Percentiles rank a stretch among this genome's conserved stretches.
Conservation (phyloP, 805 yeast species). For the Saccharomycodes ludwigii region DNA sequence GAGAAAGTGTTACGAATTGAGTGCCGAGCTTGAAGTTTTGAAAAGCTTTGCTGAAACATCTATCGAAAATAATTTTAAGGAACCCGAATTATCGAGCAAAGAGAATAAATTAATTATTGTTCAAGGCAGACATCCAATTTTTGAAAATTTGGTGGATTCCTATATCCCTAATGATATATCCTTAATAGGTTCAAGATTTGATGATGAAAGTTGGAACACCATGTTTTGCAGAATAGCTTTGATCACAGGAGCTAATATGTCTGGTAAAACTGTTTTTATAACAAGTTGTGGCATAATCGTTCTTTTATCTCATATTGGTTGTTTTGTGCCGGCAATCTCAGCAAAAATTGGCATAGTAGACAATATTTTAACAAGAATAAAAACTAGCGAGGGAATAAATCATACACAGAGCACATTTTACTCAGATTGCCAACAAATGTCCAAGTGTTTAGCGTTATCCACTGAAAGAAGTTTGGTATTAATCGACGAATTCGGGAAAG, state of each 20-base stretch:
- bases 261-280: slow-evolving; percentile 42
- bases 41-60: slow-evolving; percentile 25
- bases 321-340: slow-evolving; percentile 37
- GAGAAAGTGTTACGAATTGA: slow-evolving; percentile 9
- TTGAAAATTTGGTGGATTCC: slow-evolving; percentile 26
- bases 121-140: slow-evolving; percentile 36
- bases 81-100: slow-evolving; percentile 22
- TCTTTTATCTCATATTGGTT: slow-evolving; percentile 40
- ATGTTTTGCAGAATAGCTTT: slow-evolving; percentile 22
- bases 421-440: slow-evolving; percentile 35
- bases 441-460: slow-evolving; percentile 27
- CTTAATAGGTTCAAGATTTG: slow-evolving; percentile 15
- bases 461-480: slow-evolving; percentile 32
- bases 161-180: slow-evolving; percentile 33
- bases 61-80: slow-evolving; percentile 14
- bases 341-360: slow-evolving; percentile 38
- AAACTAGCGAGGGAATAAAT: slow-evolving; percentile 27
- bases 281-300: slow-evolving; percentile 37
- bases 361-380: slow-evolving; percentile 33
- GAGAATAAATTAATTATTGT: slow-evolving; percentile 18
- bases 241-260: slow-evolving; percentile 38
- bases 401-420: slow-evolving; percentile 37
- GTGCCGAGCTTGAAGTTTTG: slow-evolving; percentile 28
- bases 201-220: slow-evolving; percentile 5
- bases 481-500: slow-evolving; percentile 44